Conservation (phyloP, 2,329 filamentous ascomycete species). For the Colletotrichum karsti region DNA sequence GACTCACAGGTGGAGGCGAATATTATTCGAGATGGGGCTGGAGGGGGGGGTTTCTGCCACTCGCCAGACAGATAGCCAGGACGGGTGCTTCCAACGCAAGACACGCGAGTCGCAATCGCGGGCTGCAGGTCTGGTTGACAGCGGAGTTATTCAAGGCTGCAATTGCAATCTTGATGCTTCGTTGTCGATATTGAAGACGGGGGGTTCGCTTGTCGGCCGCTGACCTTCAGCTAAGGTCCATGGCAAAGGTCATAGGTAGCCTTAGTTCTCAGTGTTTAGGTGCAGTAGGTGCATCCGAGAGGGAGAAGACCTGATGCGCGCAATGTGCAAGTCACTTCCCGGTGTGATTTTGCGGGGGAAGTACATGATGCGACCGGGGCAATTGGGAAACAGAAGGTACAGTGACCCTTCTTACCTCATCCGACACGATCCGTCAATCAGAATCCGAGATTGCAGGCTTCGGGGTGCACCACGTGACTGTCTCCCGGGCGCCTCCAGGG, state of each 20-base stretch:
- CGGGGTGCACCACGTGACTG: conserved; percentile 22
- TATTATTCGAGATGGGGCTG: conserved; percentile 28
- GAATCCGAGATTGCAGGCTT: conserved; percentile 18
- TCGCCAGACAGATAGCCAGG: not conserved
- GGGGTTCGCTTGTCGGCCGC: not conserved
- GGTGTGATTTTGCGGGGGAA: conserved; percentile 40
- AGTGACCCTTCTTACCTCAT: not conserved
- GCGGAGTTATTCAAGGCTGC: not conserved
- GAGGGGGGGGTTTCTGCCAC: conserved; percentile 13
- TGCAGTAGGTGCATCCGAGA: not conserved
- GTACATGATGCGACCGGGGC: conserved; percentile 8
- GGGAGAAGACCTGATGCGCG: not conserved
- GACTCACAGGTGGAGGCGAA: conserved; percentile 29
- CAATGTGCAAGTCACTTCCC: conserved; percentile 42
- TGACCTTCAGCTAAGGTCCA: not conserved
- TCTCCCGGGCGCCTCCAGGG: not conserved
- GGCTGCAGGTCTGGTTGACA: not conserved
- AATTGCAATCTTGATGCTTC: not conserved
- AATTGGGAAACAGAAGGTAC: not conserved
- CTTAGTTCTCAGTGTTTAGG: not conserved
- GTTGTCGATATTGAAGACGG: not conserved
- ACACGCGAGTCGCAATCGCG: not conserved
- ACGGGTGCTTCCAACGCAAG: not conserved
- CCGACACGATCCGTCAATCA: conserved; percentile 18
- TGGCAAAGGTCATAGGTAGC: not conserved